Base-by-base conservation (phyloP, 2,329 filamentous ascomycete genomes). In the Sphaerulina vaccinii region DNA sequence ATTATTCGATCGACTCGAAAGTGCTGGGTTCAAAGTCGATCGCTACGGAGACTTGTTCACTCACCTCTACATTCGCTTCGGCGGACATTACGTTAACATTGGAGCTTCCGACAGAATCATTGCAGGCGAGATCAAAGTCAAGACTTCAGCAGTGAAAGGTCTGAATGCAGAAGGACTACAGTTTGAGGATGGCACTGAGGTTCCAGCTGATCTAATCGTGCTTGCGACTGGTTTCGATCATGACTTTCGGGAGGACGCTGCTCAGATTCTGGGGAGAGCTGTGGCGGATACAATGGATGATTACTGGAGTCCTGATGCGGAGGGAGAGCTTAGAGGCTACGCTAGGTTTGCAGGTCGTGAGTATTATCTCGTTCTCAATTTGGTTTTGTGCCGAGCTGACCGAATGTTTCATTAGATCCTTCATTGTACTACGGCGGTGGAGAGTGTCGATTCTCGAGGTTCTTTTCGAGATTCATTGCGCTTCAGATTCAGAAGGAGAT, bases 31-130 rank as follows among this genome's bases (percentile, higher is more conserved):
- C 60, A 64, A 62, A 16, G 41, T 72, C 5, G 72, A 76, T 48
- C 55, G 72, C 46, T 59, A 68, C 62, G 62, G 62, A 49, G 62
- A 73, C 64, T 58, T 71, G 18, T 63, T 66, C 42, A 64, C 60
- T 29, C 69, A 73, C 47, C 65, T 77, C 23, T 70, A 66, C 51
- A 69, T 74, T 41, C 69, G 73, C 1, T 66, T 70, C 23, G 75
- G 75, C 3, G 74, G 75, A 0, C 74, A 78, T 57, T 77, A 77
- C 54, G 70, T 78, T 42, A 75, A 78, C 50, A 71, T 75, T 19
- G 75, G 75, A 1, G 68, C 68, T 2, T 73, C 67, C 1, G 64
- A 65, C 22, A 66, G 73, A 43, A 75, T 78, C 35, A 62, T 71
- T 8, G 65, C 72, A 5, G 72, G 74, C 11, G 64, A 76, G 65